Conservation (phyloP, 345 rosid genomes). For the Melastoma malabathricum region DNA sequence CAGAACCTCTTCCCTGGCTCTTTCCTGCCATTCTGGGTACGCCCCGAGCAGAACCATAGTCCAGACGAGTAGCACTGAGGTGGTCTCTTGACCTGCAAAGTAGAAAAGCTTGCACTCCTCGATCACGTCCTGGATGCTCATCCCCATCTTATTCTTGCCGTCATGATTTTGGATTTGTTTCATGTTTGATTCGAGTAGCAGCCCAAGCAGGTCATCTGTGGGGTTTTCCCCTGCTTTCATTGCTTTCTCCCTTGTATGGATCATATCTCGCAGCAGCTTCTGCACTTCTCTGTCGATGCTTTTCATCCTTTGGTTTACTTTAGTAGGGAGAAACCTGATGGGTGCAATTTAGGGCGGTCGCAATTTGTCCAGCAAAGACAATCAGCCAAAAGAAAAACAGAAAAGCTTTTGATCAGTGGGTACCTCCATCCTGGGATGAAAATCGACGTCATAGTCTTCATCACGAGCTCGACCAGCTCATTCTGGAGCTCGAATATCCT, state of each 20-base stretch:
- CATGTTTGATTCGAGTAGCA: slow-evolving; percentile 16
- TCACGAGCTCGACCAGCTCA: not conserved
- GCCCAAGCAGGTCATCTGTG: slow-evolving; percentile 17
- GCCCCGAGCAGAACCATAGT: slow-evolving; percentile 15
- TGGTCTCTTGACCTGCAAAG: slow-evolving; percentile 27
- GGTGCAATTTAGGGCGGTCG: not conserved
- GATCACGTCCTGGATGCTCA: slow-evolving; percentile 14
- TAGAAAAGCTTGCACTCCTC: slow-evolving; percentile 21
- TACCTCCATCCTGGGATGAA: slow-evolving; percentile 23
- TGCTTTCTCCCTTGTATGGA: slow-evolving; percentile 12
- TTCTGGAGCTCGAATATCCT: slow-evolving; percentile 8
- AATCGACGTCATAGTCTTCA: not conserved
- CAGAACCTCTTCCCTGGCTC: slow-evolving; percentile 28
- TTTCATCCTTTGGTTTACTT: slow-evolving; percentile 16
- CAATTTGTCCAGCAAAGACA: not conserved
- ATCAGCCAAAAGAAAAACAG: not conserved
- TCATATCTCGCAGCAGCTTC: slow-evolving; percentile 9
- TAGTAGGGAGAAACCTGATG: slow-evolving; percentile 17
- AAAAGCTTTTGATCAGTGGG: not conserved
- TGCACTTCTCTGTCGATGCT: slow-evolving; percentile 7
- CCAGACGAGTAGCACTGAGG: slow-evolving; percentile 19
- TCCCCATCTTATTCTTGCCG: slow-evolving; percentile 3
- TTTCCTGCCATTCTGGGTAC: slow-evolving; percentile 17
- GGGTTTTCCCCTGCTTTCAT: slow-evolving; percentile 6
- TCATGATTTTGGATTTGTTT: slow-evolving; percentile 13